phyloP scores from a whole-genome alignment of 495 filamentous ascomycete species.

The Cercophora newfieldiana region DNA sequence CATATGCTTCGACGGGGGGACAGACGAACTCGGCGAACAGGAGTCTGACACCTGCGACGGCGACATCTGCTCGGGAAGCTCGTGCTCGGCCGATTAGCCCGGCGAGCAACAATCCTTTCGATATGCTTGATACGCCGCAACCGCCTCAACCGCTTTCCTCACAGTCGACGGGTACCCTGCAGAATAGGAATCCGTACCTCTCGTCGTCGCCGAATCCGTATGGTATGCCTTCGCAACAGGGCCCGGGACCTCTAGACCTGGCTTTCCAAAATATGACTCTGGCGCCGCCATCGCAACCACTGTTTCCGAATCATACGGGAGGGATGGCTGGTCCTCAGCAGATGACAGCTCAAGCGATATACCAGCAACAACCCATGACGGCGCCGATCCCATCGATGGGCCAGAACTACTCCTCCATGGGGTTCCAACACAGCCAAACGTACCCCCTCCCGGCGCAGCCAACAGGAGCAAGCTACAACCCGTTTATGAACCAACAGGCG shows the following conservation, averaged over 20 bases:
- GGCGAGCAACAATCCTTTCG: constrained; percentile 69
- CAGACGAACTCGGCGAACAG: constrained; percentile 37
- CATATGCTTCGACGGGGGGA: constrained; percentile 37
- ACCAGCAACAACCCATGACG: constrained; percentile 57
- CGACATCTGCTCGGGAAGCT: constrained; percentile 32
- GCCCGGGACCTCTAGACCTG: constrained; percentile 53
- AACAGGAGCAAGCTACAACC: constrained; percentile 56
- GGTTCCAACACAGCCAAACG: constrained; percentile 49
- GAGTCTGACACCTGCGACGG: constrained; percentile 45
- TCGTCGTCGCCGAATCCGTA: constrained; percentile 56
- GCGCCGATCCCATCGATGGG: constrained; percentile 58
- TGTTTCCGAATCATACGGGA: constrained; percentile 84
- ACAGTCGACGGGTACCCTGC: constrained; percentile 57
- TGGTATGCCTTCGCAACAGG: constrained; percentile 44
- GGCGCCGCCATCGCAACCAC: constrained; percentile 56
- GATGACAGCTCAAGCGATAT: constrained; percentile 38
- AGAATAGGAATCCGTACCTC: constrained; percentile 53
- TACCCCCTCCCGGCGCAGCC: constrained; percentile 45
- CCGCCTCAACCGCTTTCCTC: constrained; percentile 54
- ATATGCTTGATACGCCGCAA: constrained; percentile 47
- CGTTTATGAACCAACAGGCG: constrained; percentile 53
- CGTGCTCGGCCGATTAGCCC: constrained; percentile 38
- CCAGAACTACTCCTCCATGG: constrained; percentile 48
- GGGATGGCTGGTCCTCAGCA: constrained; percentile 63
- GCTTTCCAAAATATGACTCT: constrained; percentile 75